Evolutionary conservation across 208 protist species (phyloP).

Genomic region (Trypanosoma cruzi): DNA sequence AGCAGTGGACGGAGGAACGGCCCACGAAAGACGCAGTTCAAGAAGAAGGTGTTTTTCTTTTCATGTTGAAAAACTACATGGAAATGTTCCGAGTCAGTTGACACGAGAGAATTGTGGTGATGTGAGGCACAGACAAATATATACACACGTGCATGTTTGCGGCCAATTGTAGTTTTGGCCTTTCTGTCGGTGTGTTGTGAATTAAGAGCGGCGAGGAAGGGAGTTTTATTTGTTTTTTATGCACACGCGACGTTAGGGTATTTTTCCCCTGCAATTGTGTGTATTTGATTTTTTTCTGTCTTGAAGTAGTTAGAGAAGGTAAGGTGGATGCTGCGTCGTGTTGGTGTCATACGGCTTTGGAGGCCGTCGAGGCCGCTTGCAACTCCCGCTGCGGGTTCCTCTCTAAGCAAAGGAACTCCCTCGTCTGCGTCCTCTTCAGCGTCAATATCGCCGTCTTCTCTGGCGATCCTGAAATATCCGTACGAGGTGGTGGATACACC

Average conservation of each 20-base stretch:
- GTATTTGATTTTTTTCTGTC: no score
- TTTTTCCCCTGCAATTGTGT: no score
- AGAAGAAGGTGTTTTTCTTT: conserved; percentile 67
- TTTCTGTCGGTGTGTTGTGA: no score
- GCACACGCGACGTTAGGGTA: no score
- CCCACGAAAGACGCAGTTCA: conserved; percentile 57
- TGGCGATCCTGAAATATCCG: conserved; percentile 54
- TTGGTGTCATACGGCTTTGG: conserved; percentile 5
- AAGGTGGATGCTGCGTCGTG: conserved; percentile 14
- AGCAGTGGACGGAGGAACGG: conserved; percentile 63
- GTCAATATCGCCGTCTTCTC: conserved; percentile 8
- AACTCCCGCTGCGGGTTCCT: neutral
- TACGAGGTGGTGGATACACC: conserved; percentile 68
- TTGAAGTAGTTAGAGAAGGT: neutral
- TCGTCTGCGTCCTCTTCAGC: conserved; percentile 1
- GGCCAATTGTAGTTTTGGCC: no score
- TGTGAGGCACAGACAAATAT: no score
- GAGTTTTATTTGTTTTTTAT: no score
- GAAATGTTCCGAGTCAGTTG: conserved; percentile 68
- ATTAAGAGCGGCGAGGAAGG: no score
- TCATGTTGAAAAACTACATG: conserved; percentile 78
- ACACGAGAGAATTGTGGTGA: conserved; percentile 7
- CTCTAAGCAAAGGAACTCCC: neutral
- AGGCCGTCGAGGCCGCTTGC: conserved; percentile 8
- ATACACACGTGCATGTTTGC: no score